Conservation (phyloP, 257 asterid species). For the Nicotiana attenuata region DNA sequence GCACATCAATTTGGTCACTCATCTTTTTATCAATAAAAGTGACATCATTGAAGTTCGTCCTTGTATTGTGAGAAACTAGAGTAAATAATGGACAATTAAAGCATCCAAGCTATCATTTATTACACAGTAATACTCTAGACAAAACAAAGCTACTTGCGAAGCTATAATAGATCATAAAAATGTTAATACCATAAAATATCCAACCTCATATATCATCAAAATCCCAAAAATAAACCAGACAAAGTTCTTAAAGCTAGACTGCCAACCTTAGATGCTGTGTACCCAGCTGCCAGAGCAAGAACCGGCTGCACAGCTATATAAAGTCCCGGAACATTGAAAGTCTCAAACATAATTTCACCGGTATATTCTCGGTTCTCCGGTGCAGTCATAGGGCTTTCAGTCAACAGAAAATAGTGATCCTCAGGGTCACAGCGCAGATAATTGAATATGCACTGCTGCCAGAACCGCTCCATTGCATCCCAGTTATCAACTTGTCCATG, state of each 20-base stretch:
- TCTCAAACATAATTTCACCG: constrained; percentile 97
- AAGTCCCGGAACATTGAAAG: constrained; percentile 87
- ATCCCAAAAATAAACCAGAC: constrained; percentile 11
- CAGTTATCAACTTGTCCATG: constrained; percentile 92
- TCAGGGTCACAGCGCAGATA: constrained; percentile 92
- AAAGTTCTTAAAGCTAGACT: constrained; percentile 6
- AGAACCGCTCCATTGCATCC: constrained; percentile 97
- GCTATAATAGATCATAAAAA: neutral
- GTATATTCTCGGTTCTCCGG: constrained; percentile 92
- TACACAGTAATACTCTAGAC: neutral
- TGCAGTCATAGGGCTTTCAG: constrained; percentile 93
- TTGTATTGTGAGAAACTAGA: neutral
- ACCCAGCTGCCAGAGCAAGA: constrained; percentile 98
- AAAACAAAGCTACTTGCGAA: neutral
- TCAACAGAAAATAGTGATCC: constrained; percentile 87
- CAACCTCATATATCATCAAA: constrained; percentile 4
- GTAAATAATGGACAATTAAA: neutral
- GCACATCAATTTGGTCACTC: neutral
- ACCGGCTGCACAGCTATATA: constrained; percentile 97
- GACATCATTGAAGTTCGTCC: neutral
- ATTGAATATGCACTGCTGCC: constrained; percentile 92
- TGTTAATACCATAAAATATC: neutral
- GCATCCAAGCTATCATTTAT: neutral
- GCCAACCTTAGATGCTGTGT: constrained; percentile 87
- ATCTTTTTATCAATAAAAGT: neutral